Evolutionary conservation across 805 yeast species (phyloP), one percentile per base, ranked within the genome.

Genomic region (Grigorovia jiainica): DNA sequence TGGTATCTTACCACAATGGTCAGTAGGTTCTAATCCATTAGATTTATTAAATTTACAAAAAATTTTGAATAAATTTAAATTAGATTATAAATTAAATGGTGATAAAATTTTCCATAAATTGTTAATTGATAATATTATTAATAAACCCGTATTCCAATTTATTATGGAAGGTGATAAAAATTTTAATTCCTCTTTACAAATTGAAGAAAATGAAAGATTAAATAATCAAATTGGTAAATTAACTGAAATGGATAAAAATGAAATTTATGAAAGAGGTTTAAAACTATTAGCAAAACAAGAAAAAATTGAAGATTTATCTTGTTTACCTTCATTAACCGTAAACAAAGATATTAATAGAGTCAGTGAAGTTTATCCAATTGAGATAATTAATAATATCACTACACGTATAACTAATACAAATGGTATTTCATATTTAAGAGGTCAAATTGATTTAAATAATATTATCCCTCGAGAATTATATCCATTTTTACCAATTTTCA

Each of bases 1-100:
- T 56, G 72, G 86, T 1, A 48, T 92, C 7, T 73, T 85, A n/a
- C 85, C 95, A 7, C 78, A 86, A 8, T 87, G 96, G 85, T 79
- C 83, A 40, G 87, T 87, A 57, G 76, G 75, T 18, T 73, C 76
- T n/a, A 85, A 86, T 60, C 94, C 95, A 2, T 67, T 90, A 49
- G 72, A 76, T 10, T 52, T 73, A 3, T 63, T 92, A 38, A 78
- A 78, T 42, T 82, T 85, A 63, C 82, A 83, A 49, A 69, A 68
- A 9, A 67, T 75, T 18, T 64, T 90, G 31, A 49, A 55, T 4
- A 65, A 68, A 46, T 87, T 92, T 67, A 78, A 78, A 52, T 57
- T 61, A 4, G 87, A 85, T 20, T 78, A 79, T 54, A 57, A 60
- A 3, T 55, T 53, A 3, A 60, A 69, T 24, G 72, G 78, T 24